Base-by-base conservation (phyloP, 2,329 filamentous ascomycete genomes). In the Paracoccidioides brasiliensis region DNA sequence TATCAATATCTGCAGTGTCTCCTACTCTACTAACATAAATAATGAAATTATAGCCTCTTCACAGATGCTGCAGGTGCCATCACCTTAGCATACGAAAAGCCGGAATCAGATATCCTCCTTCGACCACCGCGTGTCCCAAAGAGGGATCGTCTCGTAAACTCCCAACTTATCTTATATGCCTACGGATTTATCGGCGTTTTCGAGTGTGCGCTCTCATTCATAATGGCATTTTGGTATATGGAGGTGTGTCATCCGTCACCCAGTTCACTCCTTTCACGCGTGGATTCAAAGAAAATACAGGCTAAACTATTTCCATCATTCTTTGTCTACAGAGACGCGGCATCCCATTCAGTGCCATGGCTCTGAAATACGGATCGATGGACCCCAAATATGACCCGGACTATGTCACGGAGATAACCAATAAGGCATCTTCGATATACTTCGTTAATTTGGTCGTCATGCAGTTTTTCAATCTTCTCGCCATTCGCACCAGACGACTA, bases 381-480 rank as follows among this genome's bases (percentile, higher is more conserved):
- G 79, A 77, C 8, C 74, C 63, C 56, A 72, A 66, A 64, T 75
- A 80, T 9, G 77, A 79, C 53, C 69, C 76, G 1, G 79, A 80
- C 48, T 78, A 76, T 55, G 80, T 83, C 63, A 72, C 70, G 0
- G 67, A 72, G 33, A 76, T 80, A 59, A 71, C 85, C 30, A 84
- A 83, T 59, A 76, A 79, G 58, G 85, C 84, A 0, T 84, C 80
- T 41, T 86, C 82, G 14, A 83, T 91, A 57, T 90, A 90, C 69
- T 90, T 90, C 63, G 80, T 90, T 61, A 90, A 84, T 57, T 73
- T 91, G 28, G 86, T 91, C 2, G 82, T 90, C 51, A 88, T 90
- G 85, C 80, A 73, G 67, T 77, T 67, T 49, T 89, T 89, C 74
- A 88, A 85, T 65, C 74, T 90, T 3, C 78, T 90, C 64, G 81